These are phyloP conservation scores for Diaporthe velutina DNA, from an alignment of 2,329 filamentous ascomycete genomes.

Conservation along the genomic window DNA sequence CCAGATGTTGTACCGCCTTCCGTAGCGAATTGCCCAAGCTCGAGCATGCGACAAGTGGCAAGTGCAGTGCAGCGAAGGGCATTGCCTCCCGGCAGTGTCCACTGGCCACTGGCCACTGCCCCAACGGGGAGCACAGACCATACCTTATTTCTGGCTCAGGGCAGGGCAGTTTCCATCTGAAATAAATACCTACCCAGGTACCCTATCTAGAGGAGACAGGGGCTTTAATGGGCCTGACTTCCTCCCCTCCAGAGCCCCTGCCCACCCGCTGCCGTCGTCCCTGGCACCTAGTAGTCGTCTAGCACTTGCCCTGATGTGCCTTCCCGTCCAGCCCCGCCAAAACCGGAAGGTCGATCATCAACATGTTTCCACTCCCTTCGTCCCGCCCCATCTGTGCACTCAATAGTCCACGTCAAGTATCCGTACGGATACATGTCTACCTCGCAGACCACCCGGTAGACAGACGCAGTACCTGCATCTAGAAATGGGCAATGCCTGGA, in stretches of 20 bases:
- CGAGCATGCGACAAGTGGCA: not conserved
- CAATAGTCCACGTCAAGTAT: not conserved
- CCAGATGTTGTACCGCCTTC: not conserved
- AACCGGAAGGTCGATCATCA: slow-evolving; percentile 23
- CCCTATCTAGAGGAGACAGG: slow-evolving; percentile 21
- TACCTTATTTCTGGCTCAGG: slow-evolving; percentile 30
- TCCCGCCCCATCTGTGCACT: slow-evolving; percentile 24
- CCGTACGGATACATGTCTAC: not conserved
- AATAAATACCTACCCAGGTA: not conserved
- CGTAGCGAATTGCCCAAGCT: not conserved
- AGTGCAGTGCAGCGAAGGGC: not conserved
- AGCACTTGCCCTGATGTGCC: not conserved
- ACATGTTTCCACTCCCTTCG: slow-evolving; percentile 1
- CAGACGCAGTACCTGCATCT: not conserved
- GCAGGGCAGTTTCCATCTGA: slow-evolving; percentile 8
- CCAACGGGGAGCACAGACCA: slow-evolving; percentile 27
- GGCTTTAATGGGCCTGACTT: slow-evolving; percentile 12
- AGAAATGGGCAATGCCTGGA: not conserved
- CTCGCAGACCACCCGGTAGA: no score
- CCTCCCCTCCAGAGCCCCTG: not conserved
- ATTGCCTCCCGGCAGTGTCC: not conserved
- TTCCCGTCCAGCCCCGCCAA: slow-evolving; percentile 29
- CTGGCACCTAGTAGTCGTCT: not conserved
- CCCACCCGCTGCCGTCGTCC: not conserved
- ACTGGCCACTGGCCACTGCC: not conserved